phyloP scores from a whole-genome alignment of 257 asterid genomes.

The Voacanga thouarsii region DNA sequence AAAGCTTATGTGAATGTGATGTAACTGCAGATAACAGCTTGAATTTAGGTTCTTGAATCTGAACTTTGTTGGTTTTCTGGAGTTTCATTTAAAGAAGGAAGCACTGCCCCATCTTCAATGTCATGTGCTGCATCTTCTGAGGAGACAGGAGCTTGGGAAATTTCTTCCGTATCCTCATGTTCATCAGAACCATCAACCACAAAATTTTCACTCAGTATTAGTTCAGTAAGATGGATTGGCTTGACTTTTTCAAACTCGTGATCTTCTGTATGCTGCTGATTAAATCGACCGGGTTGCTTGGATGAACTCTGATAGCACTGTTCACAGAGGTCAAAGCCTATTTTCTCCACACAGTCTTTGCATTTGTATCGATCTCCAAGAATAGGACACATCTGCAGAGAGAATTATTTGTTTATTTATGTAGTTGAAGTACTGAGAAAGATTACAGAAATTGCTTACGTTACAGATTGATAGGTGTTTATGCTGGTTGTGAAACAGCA shows the following conservation, averaged over 20 bases:
- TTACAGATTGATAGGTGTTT: no score
- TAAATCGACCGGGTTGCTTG: conserved; percentile 65
- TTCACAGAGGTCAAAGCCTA: conserved; percentile 74
- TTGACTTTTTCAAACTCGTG: conserved; percentile 39
- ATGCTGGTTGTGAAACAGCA: background rate
- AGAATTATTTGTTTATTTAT: background rate
- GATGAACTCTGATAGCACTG: conserved; percentile 49
- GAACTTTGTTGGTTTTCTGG: conserved; percentile 13
- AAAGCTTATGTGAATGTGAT: background rate
- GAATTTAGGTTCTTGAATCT: conserved; percentile 1
- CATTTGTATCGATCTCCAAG: conserved; percentile 65
- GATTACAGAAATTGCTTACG: background rate
- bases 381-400: conserved; percentile 61
- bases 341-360: conserved; percentile 59
- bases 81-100: conserved; percentile 18
- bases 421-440: background rate
- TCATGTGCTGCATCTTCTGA: conserved; percentile 1
- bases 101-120: background rate
- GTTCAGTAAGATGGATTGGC: conserved; percentile 3
- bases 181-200: background rate
- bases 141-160: background rate
- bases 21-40: background rate
- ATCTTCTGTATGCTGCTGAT: conserved; percentile 70
- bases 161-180: conserved; percentile 15
- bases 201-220: conserved; percentile 11